Conservation (phyloP, 1,284 basidiomycete genomes). For the Microbotryum saponariae region DNA sequence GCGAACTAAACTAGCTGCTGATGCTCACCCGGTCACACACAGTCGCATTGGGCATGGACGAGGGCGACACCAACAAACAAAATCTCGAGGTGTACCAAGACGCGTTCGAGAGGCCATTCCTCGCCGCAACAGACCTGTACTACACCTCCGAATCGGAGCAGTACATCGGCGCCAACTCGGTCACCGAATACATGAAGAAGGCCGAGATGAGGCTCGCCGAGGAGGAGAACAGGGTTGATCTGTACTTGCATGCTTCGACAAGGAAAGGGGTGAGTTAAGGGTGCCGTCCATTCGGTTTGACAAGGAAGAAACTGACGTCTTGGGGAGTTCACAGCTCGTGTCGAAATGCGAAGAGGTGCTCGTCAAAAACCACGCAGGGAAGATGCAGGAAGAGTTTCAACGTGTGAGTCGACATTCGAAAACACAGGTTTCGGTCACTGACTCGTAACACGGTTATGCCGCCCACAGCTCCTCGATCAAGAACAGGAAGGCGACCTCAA, state of each 20-base stretch:
- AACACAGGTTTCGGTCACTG: too few species aligned
- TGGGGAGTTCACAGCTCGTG: slow-evolving; percentile 50
- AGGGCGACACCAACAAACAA: slow-evolving; percentile 78
- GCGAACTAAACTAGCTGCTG: too few species aligned
- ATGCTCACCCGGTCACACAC: background rate
- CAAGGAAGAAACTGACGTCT: too few species aligned
- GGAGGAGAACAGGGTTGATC: slow-evolving; percentile 90
- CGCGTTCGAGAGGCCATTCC: slow-evolving; percentile 83
- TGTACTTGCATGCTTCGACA: slow-evolving; percentile 81
- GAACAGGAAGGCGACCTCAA: slow-evolving; percentile 90
- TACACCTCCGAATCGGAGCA: slow-evolving; percentile 85
- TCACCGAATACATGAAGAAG: slow-evolving; percentile 95
- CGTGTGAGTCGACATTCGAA: slow-evolving; percentile 35
- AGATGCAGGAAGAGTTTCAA: slow-evolving; percentile 95
- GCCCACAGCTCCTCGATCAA: slow-evolving; percentile 63
- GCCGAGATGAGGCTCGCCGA: slow-evolving; percentile 86
- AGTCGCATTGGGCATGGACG: slow-evolving; percentile 91
- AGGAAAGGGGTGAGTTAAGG: slow-evolving; percentile 54
- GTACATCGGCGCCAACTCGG: slow-evolving; percentile 81
- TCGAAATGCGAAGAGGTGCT: slow-evolving; percentile 86
- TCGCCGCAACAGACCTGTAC: slow-evolving; percentile 79
- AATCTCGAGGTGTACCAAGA: slow-evolving; percentile 92
- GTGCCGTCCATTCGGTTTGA: background rate
- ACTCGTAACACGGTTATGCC: too few species aligned
- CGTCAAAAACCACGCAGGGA: slow-evolving; percentile 75